Conservation (phyloP, 306 rosid species). For the Parietaria judaica region DNA sequence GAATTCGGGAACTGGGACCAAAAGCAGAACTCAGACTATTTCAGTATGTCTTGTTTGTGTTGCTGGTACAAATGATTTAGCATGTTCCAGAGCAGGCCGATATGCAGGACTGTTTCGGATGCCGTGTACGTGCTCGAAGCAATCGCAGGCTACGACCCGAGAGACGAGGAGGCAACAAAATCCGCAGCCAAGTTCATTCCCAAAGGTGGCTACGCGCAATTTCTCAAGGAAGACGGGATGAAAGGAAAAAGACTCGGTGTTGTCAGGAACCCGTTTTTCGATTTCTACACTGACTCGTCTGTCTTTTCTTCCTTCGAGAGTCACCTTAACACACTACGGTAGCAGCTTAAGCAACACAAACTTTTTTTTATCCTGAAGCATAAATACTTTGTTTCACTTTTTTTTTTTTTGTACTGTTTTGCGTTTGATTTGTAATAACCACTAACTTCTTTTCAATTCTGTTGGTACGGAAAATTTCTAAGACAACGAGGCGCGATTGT, state of each 20-base stretch:
- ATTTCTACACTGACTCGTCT: constrained; percentile 24
- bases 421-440: no score
- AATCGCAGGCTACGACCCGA: constrained; percentile 57
- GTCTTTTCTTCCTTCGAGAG: constrained; percentile 36
- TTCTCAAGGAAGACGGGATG: constrained; percentile 43
- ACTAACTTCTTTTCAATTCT: no score
- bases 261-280: constrained; percentile 41
- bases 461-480: neutral
- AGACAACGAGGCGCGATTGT: constrained; percentile 59
- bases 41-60: neutral
- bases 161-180: constrained; percentile 42
- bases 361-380: no score
- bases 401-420: no score
- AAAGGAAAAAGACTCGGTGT: constrained; percentile 60
- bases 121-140: constrained; percentile 63
- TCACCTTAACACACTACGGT: constrained; percentile 38
- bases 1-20: no score
- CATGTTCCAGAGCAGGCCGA: constrained; percentile 34
- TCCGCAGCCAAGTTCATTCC: constrained; percentile 44
- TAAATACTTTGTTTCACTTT: no score
- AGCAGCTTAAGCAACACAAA: neutral
- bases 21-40: no score
- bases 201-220: constrained; percentile 46
- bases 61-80: neutral
- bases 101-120: constrained; percentile 69